Conservation (phyloP, 139 green algal species). For the Helicosporidium sp. region DNA sequence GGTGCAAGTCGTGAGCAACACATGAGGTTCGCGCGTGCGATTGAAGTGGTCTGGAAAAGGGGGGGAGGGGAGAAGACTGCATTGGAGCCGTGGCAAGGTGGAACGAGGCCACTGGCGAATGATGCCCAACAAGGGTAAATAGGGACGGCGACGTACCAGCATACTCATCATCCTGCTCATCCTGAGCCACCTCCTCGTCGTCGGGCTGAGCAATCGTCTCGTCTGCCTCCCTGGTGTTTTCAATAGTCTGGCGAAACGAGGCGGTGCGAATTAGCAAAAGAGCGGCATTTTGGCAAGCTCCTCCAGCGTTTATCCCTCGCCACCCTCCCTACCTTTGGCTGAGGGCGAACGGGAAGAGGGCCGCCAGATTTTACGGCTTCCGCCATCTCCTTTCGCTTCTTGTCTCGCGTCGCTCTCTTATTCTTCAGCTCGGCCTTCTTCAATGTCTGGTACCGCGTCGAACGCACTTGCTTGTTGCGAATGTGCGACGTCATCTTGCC, state of each 20-base stretch:
- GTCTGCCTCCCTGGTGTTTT: constrained; percentile 71
- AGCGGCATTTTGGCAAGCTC: background rate
- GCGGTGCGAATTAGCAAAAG: background rate
- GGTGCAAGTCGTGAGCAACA: constrained; percentile 76
- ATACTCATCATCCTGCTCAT: constrained; percentile 80
- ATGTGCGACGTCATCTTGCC: constrained; percentile 58
- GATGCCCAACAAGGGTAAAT: background rate
- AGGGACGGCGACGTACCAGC: constrained; percentile 18
- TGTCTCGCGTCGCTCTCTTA: constrained; percentile 54
- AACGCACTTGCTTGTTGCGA: constrained; percentile 61
- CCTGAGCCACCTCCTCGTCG: constrained; percentile 59
- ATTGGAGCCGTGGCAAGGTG: background rate
- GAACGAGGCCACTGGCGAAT: background rate
- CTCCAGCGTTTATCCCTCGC: too few species aligned
- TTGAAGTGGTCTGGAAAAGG: constrained; percentile 21
- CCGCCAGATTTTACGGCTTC: background rate
- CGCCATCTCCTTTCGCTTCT: constrained; percentile 29
- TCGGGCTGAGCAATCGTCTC: constrained; percentile 48
- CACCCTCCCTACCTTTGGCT: background rate
- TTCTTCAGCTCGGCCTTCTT: constrained; percentile 61
- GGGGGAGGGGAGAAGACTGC: background rate
- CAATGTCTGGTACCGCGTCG: constrained; percentile 49
- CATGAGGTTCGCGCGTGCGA: constrained; percentile 43
- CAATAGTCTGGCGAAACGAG: constrained; percentile 42
- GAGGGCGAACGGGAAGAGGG: too few species aligned